Conservation (phyloP, 1,139 yeast genomes). For the Schizosaccharomyces versatilis region DNA sequence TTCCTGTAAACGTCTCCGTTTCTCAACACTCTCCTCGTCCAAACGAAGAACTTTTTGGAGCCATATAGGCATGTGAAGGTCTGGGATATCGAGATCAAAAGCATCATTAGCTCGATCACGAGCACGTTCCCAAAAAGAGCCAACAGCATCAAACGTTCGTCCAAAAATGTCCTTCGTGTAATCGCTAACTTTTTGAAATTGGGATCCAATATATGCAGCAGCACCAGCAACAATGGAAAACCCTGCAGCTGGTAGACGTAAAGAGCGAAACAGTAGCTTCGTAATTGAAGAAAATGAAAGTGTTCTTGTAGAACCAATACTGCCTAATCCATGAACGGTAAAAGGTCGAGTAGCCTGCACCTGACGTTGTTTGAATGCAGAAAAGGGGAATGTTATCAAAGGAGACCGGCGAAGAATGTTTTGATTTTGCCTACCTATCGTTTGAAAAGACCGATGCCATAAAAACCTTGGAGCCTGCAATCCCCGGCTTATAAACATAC, state of each 20-base stretch:
- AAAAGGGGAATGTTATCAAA: too few relatives aligned
- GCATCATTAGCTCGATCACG: neutral
- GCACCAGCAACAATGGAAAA: slow-evolving; percentile 9
- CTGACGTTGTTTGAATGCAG: too few relatives aligned
- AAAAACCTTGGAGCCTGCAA: too few relatives aligned
- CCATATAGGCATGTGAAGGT: slow-evolving; percentile 1
- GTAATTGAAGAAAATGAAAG: slow-evolving; percentile 8
- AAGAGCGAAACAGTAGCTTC: slow-evolving; percentile 6
- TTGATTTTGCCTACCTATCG: too few relatives aligned
- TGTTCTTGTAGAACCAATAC: neutral
- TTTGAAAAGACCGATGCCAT: too few relatives aligned
- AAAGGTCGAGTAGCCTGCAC: neutral
- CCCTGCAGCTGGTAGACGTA: slow-evolving; percentile 6
- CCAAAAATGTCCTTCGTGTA: slow-evolving; percentile 3
- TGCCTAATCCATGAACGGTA: neutral
- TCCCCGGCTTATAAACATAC: too few relatives aligned
- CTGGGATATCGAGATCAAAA: neutral
- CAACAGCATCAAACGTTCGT: neutral
- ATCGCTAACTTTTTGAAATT: slow-evolving; percentile 1
- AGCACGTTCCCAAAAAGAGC: neutral
- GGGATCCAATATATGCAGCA: slow-evolving; percentile 3
- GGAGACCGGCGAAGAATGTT: too few relatives aligned
- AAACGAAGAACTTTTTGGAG: slow-evolving; percentile 8
- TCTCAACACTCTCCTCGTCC: slow-evolving; percentile 8
- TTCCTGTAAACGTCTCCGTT: slow-evolving; percentile 11